Percentiles rank a stretch among this genome's conserved stretches.
Conservation (phyloP, 257 asterid genomes). For the Plantago ovata region DNA sequence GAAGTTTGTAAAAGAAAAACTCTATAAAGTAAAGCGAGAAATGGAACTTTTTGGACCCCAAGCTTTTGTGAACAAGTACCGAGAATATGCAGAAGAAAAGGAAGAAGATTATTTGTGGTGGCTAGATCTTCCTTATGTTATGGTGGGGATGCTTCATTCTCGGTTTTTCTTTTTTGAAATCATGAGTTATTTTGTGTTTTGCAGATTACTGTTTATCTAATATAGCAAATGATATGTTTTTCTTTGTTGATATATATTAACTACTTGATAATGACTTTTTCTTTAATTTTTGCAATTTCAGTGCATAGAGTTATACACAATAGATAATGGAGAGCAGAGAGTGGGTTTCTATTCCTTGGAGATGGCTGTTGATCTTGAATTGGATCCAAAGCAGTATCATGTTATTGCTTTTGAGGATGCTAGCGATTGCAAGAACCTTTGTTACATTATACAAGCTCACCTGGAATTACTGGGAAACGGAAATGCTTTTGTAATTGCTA, state of each 20-base stretch:
- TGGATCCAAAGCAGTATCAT: conserved; percentile 85
- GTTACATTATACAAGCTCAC: conserved; percentile 80
- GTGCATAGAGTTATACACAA: conserved; percentile 85
- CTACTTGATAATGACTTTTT: conserved; percentile 14
- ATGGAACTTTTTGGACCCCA: conserved; percentile 90
- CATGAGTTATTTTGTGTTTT: not conserved
- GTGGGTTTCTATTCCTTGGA: conserved; percentile 90
- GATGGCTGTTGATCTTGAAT: conserved; percentile 94
- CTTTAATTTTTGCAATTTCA: conserved; percentile 27
- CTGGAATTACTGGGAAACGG: conserved; percentile 87
- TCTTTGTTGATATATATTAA: not conserved
- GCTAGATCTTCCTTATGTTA: conserved; percentile 79
- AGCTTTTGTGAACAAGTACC: conserved; percentile 93
- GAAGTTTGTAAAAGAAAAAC: conserved; percentile 55
- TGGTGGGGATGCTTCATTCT: conserved; percentile 43
- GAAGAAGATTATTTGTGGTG: conserved; percentile 96
- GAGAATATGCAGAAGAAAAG: conserved; percentile 78
- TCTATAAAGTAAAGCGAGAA: conserved; percentile 81
- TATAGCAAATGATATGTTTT: not conserved
- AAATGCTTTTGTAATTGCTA: conserved; percentile 75
- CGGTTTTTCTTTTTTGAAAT: conserved; percentile 4
- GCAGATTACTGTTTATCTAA: not conserved
- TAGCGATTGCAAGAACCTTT: conserved; percentile 79
- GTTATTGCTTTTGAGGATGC: conserved; percentile 91
- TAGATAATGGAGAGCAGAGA: conserved; percentile 64